These are phyloP conservation scores for Citrus reticulata DNA, from an alignment of 345 rosid genomes.

Conservation along the genomic window DNA sequence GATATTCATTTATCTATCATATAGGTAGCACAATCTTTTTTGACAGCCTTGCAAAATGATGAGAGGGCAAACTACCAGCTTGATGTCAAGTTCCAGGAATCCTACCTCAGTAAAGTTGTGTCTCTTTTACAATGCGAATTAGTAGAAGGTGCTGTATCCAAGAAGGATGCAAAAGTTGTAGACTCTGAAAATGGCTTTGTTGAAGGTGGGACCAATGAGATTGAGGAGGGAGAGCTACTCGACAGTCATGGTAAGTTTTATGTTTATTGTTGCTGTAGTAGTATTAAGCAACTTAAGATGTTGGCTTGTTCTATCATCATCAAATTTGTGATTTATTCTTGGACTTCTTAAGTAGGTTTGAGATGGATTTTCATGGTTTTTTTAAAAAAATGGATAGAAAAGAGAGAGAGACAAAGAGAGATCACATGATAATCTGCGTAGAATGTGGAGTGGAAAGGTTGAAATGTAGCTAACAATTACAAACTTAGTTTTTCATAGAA, in stretches of 20 bases:
- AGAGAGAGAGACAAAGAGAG: neutral
- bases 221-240: slow-evolving; percentile 99
- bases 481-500: neutral
- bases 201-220: slow-evolving; percentile 41
- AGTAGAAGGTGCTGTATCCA: slow-evolving; percentile 82
- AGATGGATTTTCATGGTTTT: neutral
- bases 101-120: slow-evolving; percentile 75
- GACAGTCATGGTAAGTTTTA: slow-evolving; percentile 70
- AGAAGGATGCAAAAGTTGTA: slow-evolving; percentile 41
- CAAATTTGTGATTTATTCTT: neutral
- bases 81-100: slow-evolving; percentile 94
- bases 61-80: slow-evolving; percentile 92
- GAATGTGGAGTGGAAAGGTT: neutral
- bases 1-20: slow-evolving; percentile 8
- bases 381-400: too few relatives aligned
- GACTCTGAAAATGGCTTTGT: slow-evolving; percentile 35
- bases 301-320: neutral
- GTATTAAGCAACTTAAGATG: neutral
- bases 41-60: slow-evolving; percentile 87
- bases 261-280: neutral
- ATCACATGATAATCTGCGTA: neutral
- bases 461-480: neutral
- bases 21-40: slow-evolving; percentile 91
- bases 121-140: slow-evolving; percentile 80
- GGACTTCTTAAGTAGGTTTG: neutral